Evolutionary conservation across 257 asterid genomes (phyloP).

Genomic region (Gentiana macrophylla): DNA sequence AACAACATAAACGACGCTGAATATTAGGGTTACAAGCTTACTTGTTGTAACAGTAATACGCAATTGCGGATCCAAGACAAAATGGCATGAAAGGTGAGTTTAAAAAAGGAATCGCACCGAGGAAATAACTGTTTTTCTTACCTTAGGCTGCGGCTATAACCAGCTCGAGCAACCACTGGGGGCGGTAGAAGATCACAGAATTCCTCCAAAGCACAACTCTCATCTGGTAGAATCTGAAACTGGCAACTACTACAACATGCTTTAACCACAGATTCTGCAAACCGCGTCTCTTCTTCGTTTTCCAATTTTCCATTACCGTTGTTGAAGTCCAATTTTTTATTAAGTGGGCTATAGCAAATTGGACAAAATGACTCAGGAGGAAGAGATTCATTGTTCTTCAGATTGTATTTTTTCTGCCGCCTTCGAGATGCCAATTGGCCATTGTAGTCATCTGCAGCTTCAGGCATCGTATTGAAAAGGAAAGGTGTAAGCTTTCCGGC

Average conservation of each 20-base stretch:
- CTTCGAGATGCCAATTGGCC: slow-evolving; percentile 50
- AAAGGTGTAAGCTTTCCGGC: slow-evolving; percentile 94
- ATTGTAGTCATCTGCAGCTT: slow-evolving; percentile 27
- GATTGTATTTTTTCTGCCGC: slow-evolving; percentile 81
- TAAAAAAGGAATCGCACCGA: background rate
- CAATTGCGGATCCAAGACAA: background rate
- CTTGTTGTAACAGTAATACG: background rate
- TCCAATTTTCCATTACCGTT: slow-evolving; percentile 22
- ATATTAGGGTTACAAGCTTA: background rate
- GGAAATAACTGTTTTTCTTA: slow-evolving; percentile 10
- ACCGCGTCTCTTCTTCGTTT: background rate
- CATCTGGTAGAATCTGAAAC: slow-evolving; percentile 79
- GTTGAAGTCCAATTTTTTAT: slow-evolving; percentile 24
- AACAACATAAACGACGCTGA: slow-evolving; percentile 3
- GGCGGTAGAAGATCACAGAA: slow-evolving; percentile 60
- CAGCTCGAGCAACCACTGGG: slow-evolving; percentile 26
- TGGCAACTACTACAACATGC: slow-evolving; percentile 70
- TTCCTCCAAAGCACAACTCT: slow-evolving; percentile 36
- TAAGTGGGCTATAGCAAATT: slow-evolving; percentile 71
- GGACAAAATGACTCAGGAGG: slow-evolving; percentile 65
- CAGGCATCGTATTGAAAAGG: slow-evolving; percentile 64
- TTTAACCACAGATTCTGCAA: slow-evolving; percentile 13
- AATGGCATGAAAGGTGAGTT: background rate
- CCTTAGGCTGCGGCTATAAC: slow-evolving; percentile 32
- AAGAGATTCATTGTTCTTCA: slow-evolving; percentile 46